Evolutionary conservation across 139 green algal genomes (phyloP).

Genomic region (Haematococcus sp.): DNA sequence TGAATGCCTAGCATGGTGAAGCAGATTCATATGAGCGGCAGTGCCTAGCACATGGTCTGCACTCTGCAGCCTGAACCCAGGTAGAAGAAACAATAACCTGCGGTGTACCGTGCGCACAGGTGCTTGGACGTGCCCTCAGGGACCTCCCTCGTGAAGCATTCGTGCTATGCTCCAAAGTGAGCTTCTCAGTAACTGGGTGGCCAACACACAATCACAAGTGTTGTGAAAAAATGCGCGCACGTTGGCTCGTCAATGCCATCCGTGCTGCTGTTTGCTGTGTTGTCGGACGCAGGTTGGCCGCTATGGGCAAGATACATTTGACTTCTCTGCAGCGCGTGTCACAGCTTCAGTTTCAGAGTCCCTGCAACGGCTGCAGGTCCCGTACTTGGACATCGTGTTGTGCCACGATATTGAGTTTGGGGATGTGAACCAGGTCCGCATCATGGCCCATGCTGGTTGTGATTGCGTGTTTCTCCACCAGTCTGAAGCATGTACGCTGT

Average conservation of each 20-base stretch:
- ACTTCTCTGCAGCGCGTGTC: slow-evolving; percentile 83
- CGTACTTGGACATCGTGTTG: slow-evolving; percentile 90
- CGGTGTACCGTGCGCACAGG: slow-evolving; percentile 53
- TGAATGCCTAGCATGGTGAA: no score
- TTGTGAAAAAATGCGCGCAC: no score
- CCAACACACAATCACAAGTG: no score
- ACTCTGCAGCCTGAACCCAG: no score
- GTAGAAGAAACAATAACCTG: no score
- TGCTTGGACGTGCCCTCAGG: slow-evolving; percentile 72
- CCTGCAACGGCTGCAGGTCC: slow-evolving; percentile 66
- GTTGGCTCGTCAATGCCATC: no score
- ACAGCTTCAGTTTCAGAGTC: slow-evolving; percentile 74
- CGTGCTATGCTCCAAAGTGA: slow-evolving; percentile 84
- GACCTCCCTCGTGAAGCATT: slow-evolving; percentile 76
- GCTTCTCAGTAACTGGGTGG: no score
- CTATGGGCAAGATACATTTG: slow-evolving; percentile 81
- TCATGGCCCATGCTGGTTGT: neutral
- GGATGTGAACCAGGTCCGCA: slow-evolving; percentile 79
- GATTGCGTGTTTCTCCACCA: neutral
- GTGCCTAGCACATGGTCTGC: no score
- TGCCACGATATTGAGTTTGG: slow-evolving; percentile 96
- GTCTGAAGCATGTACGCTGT: neutral
- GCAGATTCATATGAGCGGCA: no score
- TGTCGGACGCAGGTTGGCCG: slow-evolving; percentile 57
- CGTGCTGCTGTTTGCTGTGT: no score